A percentile compares a stretch with the other conserved stretches of the same genome.
phyloP scores from a whole-genome alignment of 2,329 filamentous ascomycete species.

The Emmonsiellopsis sp. region DNA sequence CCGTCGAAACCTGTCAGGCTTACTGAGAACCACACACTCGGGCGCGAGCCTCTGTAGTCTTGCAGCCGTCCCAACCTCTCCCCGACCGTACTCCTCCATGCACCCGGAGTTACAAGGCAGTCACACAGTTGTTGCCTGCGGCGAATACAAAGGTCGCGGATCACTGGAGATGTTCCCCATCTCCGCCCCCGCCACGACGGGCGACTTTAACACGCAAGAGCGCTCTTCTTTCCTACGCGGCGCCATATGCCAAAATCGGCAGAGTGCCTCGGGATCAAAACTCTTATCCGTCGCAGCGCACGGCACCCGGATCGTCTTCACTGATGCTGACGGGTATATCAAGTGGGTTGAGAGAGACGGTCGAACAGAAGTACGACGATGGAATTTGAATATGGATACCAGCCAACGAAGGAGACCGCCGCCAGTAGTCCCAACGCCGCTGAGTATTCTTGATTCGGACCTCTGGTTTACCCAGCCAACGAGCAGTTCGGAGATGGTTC shows the following conservation, averaged over 20 bases:
- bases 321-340: constrained; percentile 72
- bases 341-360: constrained; percentile 91
- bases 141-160: constrained; percentile 86
- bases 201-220: constrained; percentile 2
- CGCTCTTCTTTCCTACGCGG: constrained; percentile 8
- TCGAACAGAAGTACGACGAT: constrained; percentile 43
- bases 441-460: constrained; percentile 34
- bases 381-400: constrained; percentile 45
- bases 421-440: constrained; percentile 27
- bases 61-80: constrained; percentile 51
- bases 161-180: constrained; percentile 71
- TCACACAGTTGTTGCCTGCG: constrained; percentile 68
- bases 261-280: constrained; percentile 72
- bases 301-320: constrained; percentile 71
- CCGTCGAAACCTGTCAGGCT: constrained; percentile 69
- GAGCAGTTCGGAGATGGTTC: constrained; percentile 60
- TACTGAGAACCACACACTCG: constrained; percentile 72
- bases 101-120: constrained; percentile 40
- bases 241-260: constrained; percentile 61
- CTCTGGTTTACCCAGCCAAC: constrained; percentile 47
- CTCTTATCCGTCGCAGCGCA: constrained; percentile 74
- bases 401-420: constrained; percentile 6
- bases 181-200: constrained; percentile 17
- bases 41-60: constrained; percentile 71
- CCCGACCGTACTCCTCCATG: constrained; percentile 40